A percentile compares a stretch with the other conserved stretches of the same genome.
These are phyloP conservation scores for Ascochyta rabiei DNA, from an alignment of 2,329 filamentous ascomycete species.

Conservation along the genomic window DNA sequence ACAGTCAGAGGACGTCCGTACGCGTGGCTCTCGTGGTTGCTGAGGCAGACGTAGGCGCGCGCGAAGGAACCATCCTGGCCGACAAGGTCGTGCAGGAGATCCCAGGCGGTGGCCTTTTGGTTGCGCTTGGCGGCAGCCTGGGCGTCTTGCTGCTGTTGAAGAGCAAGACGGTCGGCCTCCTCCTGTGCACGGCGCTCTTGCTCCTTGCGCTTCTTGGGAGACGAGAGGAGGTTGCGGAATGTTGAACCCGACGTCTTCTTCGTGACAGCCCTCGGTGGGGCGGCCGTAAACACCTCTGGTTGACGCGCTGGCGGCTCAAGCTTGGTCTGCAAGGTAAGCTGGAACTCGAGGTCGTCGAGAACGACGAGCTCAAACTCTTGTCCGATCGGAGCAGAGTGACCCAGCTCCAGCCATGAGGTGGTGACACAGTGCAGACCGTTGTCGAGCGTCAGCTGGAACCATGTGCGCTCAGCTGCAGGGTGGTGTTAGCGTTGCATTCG, in stretches of 20 bases:
- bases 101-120: slow-evolving; percentile 76
- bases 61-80: slow-evolving; percentile 94
- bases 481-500: slow-evolving; percentile 19
- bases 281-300: slow-evolving; percentile 35
- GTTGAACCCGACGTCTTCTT: slow-evolving; percentile 74
- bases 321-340: slow-evolving; percentile 95
- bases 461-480: slow-evolving; percentile 77
- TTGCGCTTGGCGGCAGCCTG: slow-evolving; percentile 59
- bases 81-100: slow-evolving; percentile 83
- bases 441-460: slow-evolving; percentile 96
- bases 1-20: slow-evolving; percentile 87
- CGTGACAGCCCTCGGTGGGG: slow-evolving; percentile 69
- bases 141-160: slow-evolving; percentile 49
- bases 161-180: slow-evolving; percentile 74
- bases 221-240: slow-evolving; percentile 83
- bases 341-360: slow-evolving; percentile 97
- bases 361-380: slow-evolving; percentile 99
- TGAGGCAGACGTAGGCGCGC: slow-evolving; percentile 89
- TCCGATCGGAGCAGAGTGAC: slow-evolving; percentile 89
- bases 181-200: slow-evolving; percentile 83
- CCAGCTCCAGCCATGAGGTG: slow-evolving; percentile 91
- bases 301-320: slow-evolving; percentile 72
- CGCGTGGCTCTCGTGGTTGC: slow-evolving; percentile 86
- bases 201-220: slow-evolving; percentile 96
- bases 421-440: slow-evolving; percentile 98